Base-by-base conservation (phyloP, 2,329 filamentous ascomycete species). In the Fusarium sp. region DNA sequence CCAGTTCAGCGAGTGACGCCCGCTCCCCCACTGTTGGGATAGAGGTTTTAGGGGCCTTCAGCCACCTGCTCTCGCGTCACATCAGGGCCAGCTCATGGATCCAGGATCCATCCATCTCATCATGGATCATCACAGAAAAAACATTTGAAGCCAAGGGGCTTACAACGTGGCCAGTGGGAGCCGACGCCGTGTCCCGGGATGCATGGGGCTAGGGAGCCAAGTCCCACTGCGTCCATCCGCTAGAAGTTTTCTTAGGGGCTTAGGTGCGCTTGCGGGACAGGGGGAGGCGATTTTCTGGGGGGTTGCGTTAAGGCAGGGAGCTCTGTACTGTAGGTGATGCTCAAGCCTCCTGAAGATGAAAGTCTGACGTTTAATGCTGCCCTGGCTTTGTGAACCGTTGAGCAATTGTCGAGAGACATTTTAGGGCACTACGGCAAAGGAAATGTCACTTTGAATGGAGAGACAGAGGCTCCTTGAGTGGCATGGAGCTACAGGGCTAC, bases 161-260 rank as follows among this genome's bases (percentile, higher is more conserved):
- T 46, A 41, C 43, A 66, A 42, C 55, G 60, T 51, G 55, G 45
- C 68, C 68, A 69, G 68, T 69, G 64, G 68, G 65, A 70, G 66
- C 29, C 31, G 51, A 54, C 65, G 47, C 68, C 68, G 65, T 44
- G 42, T 35, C 40, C 68, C 66, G 64, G 68, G 68, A 56, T 69
- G 48, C 52, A 51, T 47, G 61, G 60, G 51, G 55, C 57, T 55
- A 61, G 47, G 58, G 61, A 26, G 19, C 19, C 19, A 19, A 19
- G 19, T 19, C 28, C 58, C 56, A 52, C 57, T 40, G 51, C 41
- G 45, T 34, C 31, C 7, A 34, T 57, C 55, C 62, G 35, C 58
- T 66, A 66, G 62, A 65, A 65, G 63, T 63, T 51, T 58, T 54
- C 19, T 64, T 64, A 63, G 48, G 62, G 58, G 48, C 61, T 19